Percentiles rank a stretch among this genome's conserved stretches.
These are phyloP conservation scores for Scedosporium minutisporum DNA, from an alignment of 2,329 filamentous ascomycete species.

Conservation along the genomic window DNA sequence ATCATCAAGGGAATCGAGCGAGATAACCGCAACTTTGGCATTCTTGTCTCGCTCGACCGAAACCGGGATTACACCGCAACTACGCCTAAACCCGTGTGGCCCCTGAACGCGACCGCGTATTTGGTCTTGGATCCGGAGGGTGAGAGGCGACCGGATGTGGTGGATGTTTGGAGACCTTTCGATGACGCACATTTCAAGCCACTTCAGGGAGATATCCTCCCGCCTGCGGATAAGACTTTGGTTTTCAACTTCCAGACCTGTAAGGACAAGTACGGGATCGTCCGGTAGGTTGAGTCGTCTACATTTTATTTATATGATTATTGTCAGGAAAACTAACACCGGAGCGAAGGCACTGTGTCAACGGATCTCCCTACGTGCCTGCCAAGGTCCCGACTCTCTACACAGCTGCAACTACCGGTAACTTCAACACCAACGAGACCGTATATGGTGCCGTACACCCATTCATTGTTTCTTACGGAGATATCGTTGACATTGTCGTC, in stretches of 20 bases:
- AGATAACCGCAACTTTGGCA: constrained; percentile 31
- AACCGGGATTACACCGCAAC: constrained; percentile 27
- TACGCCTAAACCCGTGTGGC: constrained; percentile 16
- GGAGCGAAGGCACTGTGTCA: constrained; percentile 38
- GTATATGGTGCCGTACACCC: constrained; percentile 35
- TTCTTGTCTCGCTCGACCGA: constrained; percentile 30
- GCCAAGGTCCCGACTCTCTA: constrained; percentile 65
- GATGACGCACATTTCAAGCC: constrained; percentile 55
- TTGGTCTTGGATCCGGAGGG: constrained; percentile 26
- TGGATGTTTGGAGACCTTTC: constrained; percentile 36
- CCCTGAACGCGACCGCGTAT: constrained; percentile 32
- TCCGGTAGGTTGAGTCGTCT: constrained; percentile 32
- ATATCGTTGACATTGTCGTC: constrained; percentile 36
- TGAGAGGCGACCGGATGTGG: constrained; percentile 19
- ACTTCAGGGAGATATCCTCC: constrained; percentile 40
- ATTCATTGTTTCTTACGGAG: constrained; percentile 26
- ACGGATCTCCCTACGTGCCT: constrained; percentile 55
- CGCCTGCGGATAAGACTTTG: constrained; percentile 44
- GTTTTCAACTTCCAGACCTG: constrained; percentile 48
- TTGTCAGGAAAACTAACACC: neutral
- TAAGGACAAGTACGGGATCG: constrained; percentile 49
- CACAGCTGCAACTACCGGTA: constrained; percentile 51
- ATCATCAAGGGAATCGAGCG: constrained; percentile 28
- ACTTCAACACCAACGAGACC: constrained; percentile 27
- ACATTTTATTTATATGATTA: neutral